A percentile compares a stretch with the other conserved stretches of the same genome.
Evolutionary conservation across 1,284 basidiomycete species (phyloP).

Genomic region (Chalciporus sp.): DNA sequence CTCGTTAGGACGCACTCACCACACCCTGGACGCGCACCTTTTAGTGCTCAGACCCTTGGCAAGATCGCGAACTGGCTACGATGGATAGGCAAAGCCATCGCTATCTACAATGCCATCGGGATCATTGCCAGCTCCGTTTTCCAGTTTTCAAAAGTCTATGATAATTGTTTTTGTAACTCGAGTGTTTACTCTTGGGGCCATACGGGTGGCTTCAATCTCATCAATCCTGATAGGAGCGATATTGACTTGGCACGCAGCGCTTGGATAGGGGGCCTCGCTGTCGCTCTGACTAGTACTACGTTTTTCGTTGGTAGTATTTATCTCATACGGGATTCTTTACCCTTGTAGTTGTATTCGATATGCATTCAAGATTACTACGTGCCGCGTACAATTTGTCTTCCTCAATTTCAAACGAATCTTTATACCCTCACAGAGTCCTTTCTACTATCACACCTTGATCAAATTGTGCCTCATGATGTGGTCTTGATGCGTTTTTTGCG

Average conservation of each 20-base stretch:
- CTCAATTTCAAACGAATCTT: no score
- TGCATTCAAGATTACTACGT: no score
- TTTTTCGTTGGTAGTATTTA: conserved; percentile 26
- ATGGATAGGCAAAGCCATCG: conserved; percentile 27
- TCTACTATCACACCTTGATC: no score
- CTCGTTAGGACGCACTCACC: background rate
- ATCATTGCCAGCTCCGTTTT: conserved; percentile 24
- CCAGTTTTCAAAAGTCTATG: conserved; percentile 22
- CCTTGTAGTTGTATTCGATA: conserved; percentile 1
- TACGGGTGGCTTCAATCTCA: conserved; percentile 11
- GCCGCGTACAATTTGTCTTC: no score
- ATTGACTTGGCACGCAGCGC: conserved; percentile 1
- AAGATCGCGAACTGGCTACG: conserved; percentile 19
- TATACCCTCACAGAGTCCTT: no score
- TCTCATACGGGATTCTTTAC: conserved; percentile 20
- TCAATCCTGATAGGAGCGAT: conserved; percentile 6
- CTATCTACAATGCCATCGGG: conserved; percentile 24
- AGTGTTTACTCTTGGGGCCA: conserved; percentile 10
- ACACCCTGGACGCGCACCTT: background rate
- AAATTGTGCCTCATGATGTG: no score
- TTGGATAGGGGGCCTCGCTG: conserved; percentile 24
- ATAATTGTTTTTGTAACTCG: conserved; percentile 30
- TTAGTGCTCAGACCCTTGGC: background rate
- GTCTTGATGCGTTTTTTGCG: no score
- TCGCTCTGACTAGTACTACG: conserved; percentile 10